These are phyloP conservation scores for Paramecium sonneborni DNA, from an alignment of 73 alveolate genomes.

Conservation along the genomic window DNA sequence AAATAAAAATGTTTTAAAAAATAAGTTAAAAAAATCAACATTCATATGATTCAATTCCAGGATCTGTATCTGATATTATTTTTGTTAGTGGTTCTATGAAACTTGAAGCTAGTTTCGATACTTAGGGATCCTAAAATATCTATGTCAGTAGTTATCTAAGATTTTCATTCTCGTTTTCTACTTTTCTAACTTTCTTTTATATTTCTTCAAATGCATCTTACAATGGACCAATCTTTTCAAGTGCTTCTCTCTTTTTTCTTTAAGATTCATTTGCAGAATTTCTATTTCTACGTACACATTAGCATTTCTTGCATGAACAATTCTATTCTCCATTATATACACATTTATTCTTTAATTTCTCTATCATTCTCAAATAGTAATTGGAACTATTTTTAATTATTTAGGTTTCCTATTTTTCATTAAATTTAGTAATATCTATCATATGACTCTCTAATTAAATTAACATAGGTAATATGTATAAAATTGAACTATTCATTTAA, in stretches of 20 bases:
- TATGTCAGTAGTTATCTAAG: background rate
- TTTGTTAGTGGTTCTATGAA: conserved; percentile 51
- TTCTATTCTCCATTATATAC: conserved; percentile 64
- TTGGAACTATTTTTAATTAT: conserved; percentile 51
- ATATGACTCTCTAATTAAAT: background rate
- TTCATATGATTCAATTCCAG: background rate
- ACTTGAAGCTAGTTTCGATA: background rate
- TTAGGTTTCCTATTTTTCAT: background rate
- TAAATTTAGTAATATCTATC: background rate
- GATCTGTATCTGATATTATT: background rate
- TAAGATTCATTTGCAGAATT: conserved; percentile 67
- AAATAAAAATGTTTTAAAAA: background rate
- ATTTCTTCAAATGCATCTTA: conserved; percentile 42
- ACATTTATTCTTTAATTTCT: conserved; percentile 60
- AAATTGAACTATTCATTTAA: background rate
- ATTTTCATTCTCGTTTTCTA: conserved; percentile 14
- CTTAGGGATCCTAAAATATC: conserved; percentile 27
- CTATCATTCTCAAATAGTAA: conserved; percentile 62
- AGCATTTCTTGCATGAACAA: conserved; percentile 61
- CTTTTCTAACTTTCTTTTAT: conserved; percentile 35
- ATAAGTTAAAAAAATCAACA: background rate
- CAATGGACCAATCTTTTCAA: conserved; percentile 63
- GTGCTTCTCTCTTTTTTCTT: conserved; percentile 66
- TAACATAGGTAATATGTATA: background rate
- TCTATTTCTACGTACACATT: conserved; percentile 67